A percentile compares a stretch with the other conserved stretches of the same genome.
These are phyloP conservation scores for Ustilago lituana DNA, from an alignment of 1,284 basidiomycete genomes.

Conservation along the genomic window DNA sequence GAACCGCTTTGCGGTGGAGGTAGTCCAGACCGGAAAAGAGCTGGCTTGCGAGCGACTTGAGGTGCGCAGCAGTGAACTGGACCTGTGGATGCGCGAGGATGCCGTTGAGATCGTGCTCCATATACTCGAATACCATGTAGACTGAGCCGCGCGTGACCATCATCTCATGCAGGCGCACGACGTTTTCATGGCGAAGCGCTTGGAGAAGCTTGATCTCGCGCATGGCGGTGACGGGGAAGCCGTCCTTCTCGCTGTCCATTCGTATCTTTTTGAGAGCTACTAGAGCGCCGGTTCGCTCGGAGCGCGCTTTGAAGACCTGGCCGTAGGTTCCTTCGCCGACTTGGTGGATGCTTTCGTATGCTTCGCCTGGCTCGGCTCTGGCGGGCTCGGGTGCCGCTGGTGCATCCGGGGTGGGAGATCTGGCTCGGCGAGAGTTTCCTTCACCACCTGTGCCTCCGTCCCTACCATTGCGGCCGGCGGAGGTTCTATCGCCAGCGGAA, in stretches of 20 bases:
- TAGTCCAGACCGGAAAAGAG: slow-evolving; percentile 93
- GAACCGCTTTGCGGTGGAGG: slow-evolving; percentile 91
- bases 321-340: slow-evolving; percentile 99
- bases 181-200: slow-evolving; percentile 85
- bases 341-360: slow-evolving; percentile 89
- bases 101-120: slow-evolving; percentile 98
- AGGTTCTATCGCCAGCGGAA: not conserved
- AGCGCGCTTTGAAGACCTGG: slow-evolving; percentile 97
- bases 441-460: slow-evolving; percentile 1
- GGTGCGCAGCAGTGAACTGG: slow-evolving; percentile 82
- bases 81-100: slow-evolving; percentile 88
- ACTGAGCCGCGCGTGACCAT: slow-evolving; percentile 89
- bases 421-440: not conserved
- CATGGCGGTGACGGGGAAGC: slow-evolving; percentile 98
- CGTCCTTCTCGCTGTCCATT: slow-evolving; percentile 97
- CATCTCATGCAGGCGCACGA: slow-evolving; percentile 93
- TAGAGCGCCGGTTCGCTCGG: slow-evolving; percentile 77
- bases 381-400: slow-evolving; percentile 8
- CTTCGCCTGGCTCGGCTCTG: slow-evolving; percentile 64
- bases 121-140: slow-evolving; percentile 99
- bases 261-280: slow-evolving; percentile 96
- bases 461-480: slow-evolving; percentile 9
- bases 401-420: not conserved
- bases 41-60: slow-evolving; percentile 93
- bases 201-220: slow-evolving; percentile 98